Base-by-base conservation (phyloP, 352 stramenopile genomes). In the Plasmopara halstedii region DNA sequence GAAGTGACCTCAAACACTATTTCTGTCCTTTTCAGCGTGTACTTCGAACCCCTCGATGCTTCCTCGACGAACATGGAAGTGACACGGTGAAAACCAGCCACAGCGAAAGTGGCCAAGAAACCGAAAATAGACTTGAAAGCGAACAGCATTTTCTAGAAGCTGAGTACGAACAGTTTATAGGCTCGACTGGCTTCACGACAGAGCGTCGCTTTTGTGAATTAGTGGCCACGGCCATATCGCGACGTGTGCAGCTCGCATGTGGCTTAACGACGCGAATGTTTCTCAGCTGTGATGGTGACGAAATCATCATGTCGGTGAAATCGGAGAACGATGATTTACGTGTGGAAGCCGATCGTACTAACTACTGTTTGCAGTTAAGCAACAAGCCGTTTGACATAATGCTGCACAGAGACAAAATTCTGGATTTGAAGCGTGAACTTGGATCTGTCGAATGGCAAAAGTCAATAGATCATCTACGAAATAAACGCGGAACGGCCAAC, bases 251-350 rank as follows among this genome's bases (percentile, higher is more conserved):
- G 57, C 62, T 92, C 8, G 77, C 76, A 25, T 89, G 80, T 48
- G 77, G 80, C 2, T 64, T 89, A 25, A 89, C 70, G 14, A 88
- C 78, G 48, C 71, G 74, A 40, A 82, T 92, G 74, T 92, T 92
- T 37, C 50, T 71, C n/a, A 88, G 73, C 36, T 77, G 64, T 32
- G 75, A 85, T 42, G 55, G 49, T 2, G 76, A 91, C 25, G 76
- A 87, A 64, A 88, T 89, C 40, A 82, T 92, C 27, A 85, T 92
- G 74, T 83, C 71, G 4, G 73, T 89, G 51, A 85, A 80, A 48
- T 64, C 77, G 2, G 80, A 92, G 23, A 74, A 92, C 52, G 71
- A 81, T 21, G 77, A 92, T 44, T 48, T 92, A 27, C 51, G 70
- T 5, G 56, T 86, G 5, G 77, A 88, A 38, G 77, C 80, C 0